These are phyloP conservation scores for Hygrophorus pudorinus DNA, from an alignment of 768 basidiomycete genomes.

Conservation along the genomic window DNA sequence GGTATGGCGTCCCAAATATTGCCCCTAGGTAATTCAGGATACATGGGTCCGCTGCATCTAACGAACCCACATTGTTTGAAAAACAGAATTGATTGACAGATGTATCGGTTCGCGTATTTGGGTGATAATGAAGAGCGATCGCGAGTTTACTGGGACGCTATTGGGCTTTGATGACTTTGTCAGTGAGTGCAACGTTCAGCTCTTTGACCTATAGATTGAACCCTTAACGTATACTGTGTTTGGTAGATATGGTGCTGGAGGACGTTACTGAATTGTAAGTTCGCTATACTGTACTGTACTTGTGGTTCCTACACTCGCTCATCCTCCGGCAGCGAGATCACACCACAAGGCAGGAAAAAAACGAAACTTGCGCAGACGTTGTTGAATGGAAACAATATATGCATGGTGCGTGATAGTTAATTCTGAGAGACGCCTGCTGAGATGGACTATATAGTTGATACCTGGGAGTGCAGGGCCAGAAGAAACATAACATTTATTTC, in stretches of 20 bases:
- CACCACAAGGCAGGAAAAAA: constrained; percentile 70
- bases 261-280: constrained; percentile 95
- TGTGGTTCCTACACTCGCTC: background rate
- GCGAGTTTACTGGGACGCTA: constrained; percentile 92
- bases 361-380: constrained; percentile 83
- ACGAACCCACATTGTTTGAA: background rate
- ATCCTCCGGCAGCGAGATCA: constrained; percentile 57
- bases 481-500: constrained; percentile 9
- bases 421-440: too few relatives aligned
- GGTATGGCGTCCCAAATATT: constrained; percentile 96
- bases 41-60: background rate
- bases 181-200: constrained; percentile 54
- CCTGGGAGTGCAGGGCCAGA: constrained; percentile 67
- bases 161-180: constrained; percentile 99
- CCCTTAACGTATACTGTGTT: background rate
- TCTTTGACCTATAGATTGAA: background rate
- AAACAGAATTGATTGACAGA: constrained; percentile 85
- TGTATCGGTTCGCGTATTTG: constrained; percentile 96
- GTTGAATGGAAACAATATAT: constrained; percentile 92
- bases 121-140: constrained; percentile 97
- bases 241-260: constrained; percentile 83
- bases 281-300: background rate
- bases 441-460: constrained; percentile 36
- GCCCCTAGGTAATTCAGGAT: constrained; percentile 56
- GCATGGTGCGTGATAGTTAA: constrained; percentile 55